These are phyloP conservation scores for Lentinula edodes DNA, from an alignment of 768 basidiomycete genomes.

Conservation along the genomic window DNA sequence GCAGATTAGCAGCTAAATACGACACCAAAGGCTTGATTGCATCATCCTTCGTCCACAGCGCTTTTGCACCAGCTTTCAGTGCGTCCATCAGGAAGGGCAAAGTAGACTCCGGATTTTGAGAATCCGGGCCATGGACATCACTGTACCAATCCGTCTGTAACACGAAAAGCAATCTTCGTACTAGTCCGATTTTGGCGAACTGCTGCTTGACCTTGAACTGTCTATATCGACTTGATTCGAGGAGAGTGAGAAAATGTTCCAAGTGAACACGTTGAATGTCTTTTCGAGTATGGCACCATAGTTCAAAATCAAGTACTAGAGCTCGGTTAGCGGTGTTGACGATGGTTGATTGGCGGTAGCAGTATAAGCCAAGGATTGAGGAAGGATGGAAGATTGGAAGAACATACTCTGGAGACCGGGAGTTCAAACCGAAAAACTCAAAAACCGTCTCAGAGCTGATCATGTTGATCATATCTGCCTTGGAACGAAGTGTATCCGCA, in stretches of 20 bases:
- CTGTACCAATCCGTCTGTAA: slow-evolving; percentile 70
- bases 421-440: slow-evolving; percentile 81
- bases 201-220: slow-evolving; percentile 76
- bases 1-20: slow-evolving; percentile 77
- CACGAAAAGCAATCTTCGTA: slow-evolving; percentile 75
- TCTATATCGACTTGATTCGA: slow-evolving; percentile 66
- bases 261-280: slow-evolving; percentile 79
- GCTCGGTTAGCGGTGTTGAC: slow-evolving; percentile 76
- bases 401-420: slow-evolving; percentile 73
- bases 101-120: slow-evolving; percentile 25
- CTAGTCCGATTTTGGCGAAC: slow-evolving; percentile 63
- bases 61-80: slow-evolving; percentile 53
- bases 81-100: slow-evolving; percentile 49
- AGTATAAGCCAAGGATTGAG: neutral
- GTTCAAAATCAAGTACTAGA: slow-evolving; percentile 84
- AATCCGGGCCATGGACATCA: too few relatives aligned
- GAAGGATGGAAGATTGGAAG: neutral
- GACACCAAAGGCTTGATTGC: slow-evolving; percentile 82
- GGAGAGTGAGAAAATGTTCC: slow-evolving; percentile 74
- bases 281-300: slow-evolving; percentile 70
- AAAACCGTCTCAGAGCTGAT: slow-evolving; percentile 80
- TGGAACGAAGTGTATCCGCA: slow-evolving; percentile 63
- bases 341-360: slow-evolving; percentile 67
- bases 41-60: slow-evolving; percentile 67
- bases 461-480: slow-evolving; percentile 71